Percentiles rank a stretch among this genome's conserved stretches.
Conservation (phyloP, 2,329 filamentous ascomycete genomes). For the Diaporthe eres region DNA sequence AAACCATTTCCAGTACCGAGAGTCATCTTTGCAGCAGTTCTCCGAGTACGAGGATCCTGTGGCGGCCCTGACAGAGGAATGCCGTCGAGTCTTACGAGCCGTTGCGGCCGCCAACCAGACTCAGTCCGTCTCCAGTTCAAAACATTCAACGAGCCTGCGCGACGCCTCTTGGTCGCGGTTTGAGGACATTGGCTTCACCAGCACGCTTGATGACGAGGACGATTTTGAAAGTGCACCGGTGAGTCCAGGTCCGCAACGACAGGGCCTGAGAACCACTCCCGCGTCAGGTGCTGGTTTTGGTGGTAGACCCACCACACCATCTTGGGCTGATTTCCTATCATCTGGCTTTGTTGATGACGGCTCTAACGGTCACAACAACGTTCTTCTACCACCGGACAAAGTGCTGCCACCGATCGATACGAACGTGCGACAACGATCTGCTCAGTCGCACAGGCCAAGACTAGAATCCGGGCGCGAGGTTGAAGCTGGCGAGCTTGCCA, state of each 20-base stretch:
- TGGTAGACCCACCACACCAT: constrained; percentile 91
- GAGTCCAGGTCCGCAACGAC: constrained; percentile 51
- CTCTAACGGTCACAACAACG: constrained; percentile 72
- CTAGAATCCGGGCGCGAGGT: constrained; percentile 78
- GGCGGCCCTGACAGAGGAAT: constrained; percentile 91
- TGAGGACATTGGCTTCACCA: constrained; percentile 93
- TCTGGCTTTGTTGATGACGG: constrained; percentile 89
- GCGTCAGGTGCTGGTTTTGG: constrained; percentile 75
- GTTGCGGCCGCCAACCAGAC: constrained; percentile 93
- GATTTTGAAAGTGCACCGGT: constrained; percentile 68
- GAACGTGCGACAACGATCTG: constrained; percentile 82
- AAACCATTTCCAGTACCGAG: constrained; percentile 95
- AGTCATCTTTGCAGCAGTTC: constrained; percentile 88
- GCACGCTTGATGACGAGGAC: constrained; percentile 78
- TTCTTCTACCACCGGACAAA: constrained; percentile 89
- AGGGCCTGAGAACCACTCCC: constrained; percentile 74
- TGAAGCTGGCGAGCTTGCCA: constrained; percentile 94
- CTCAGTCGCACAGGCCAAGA: constrained; percentile 84
- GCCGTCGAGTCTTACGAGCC: constrained; percentile 87
- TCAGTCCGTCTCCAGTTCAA: constrained; percentile 74
- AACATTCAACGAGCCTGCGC: constrained; percentile 79
- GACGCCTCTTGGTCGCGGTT: constrained; percentile 98
- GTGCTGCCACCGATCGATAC: constrained; percentile 86
- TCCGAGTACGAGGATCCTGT: constrained; percentile 92
- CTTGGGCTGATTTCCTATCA: constrained; percentile 97